These are phyloP conservation scores for Quercus aquifolioides DNA, from an alignment of 306 rosid genomes.

Conservation along the genomic window DNA sequence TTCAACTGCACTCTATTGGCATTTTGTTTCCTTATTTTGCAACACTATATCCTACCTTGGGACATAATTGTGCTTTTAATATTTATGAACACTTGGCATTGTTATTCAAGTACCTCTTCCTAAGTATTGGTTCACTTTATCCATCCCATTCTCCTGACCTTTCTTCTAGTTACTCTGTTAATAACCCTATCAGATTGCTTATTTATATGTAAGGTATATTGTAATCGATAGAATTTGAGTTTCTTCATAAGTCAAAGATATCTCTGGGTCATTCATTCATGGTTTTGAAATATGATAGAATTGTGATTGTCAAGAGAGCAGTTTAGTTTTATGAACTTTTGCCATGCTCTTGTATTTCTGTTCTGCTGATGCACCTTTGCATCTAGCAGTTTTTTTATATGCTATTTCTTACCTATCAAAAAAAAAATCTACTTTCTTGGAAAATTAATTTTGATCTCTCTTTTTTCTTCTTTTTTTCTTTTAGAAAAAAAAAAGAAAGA, in stretches of 20 bases:
- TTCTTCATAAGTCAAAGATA: background rate
- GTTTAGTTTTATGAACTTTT: background rate
- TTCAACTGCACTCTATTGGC: background rate
- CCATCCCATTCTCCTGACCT: background rate
- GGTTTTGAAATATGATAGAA: background rate
- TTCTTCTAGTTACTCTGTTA: slow-evolving; percentile 9
- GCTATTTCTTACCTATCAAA: no score
- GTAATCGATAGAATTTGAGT: background rate
- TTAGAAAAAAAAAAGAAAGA: background rate
- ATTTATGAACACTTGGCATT: background rate
- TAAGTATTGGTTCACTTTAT: background rate
- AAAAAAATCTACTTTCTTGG: background rate
- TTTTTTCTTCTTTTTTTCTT: background rate
- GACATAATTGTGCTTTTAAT: background rate
- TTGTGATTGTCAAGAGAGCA: background rate
- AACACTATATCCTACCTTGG: background rate
- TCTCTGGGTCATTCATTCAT: background rate
- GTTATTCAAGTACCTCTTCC: background rate
- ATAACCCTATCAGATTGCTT: background rate
- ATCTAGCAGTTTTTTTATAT: no score
- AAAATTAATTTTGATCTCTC: background rate
- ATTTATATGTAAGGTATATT: background rate
- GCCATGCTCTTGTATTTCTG: no score
- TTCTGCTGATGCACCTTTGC: no score
- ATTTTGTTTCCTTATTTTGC: background rate